Conservation (phyloP, 23 red algal species). For the Gracilaria gracilis region DNA sequence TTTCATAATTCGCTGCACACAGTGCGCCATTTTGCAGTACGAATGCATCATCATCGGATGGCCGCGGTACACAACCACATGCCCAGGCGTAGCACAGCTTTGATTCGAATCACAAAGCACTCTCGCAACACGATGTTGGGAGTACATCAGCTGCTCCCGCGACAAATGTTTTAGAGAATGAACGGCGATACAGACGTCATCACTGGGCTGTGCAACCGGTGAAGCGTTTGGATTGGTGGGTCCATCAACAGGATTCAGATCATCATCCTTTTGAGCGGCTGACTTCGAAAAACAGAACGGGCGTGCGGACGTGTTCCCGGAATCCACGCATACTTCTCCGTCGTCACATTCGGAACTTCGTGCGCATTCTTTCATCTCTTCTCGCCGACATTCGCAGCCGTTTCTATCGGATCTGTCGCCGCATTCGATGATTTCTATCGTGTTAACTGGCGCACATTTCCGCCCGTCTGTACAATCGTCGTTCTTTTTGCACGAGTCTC, state of each 20-base stretch:
- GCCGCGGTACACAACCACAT: constrained; percentile 37
- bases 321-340: constrained; percentile 39
- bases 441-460: constrained; percentile 23
- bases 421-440: constrained; percentile 4
- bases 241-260: constrained; percentile 20
- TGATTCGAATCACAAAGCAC: constrained; percentile 38
- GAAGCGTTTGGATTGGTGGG: constrained; percentile 26
- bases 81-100: constrained; percentile 47
- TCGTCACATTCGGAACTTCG: constrained; percentile 17
- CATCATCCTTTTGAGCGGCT: constrained; percentile 23
- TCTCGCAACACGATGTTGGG: constrained; percentile 20
- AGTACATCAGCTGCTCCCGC: neutral
- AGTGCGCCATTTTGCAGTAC: neutral
- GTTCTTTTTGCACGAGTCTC: constrained; percentile 29
- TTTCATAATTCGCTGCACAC: neutral
- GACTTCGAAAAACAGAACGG: constrained; percentile 22
- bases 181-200: constrained; percentile 47
- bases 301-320: constrained; percentile 11
- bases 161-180: constrained; percentile 21
- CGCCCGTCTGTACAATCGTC: constrained; percentile 30
- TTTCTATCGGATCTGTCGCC: neutral
- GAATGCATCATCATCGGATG: constrained; percentile 46
- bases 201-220: constrained; percentile 8
- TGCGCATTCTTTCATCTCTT: constrained; percentile 6
- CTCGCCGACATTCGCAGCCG: constrained; percentile 15